Percentiles rank a stretch among this genome's conserved stretches.
Conservation (phyloP, 495 filamentous ascomycete species). For the Cetradonia linearis region DNA sequence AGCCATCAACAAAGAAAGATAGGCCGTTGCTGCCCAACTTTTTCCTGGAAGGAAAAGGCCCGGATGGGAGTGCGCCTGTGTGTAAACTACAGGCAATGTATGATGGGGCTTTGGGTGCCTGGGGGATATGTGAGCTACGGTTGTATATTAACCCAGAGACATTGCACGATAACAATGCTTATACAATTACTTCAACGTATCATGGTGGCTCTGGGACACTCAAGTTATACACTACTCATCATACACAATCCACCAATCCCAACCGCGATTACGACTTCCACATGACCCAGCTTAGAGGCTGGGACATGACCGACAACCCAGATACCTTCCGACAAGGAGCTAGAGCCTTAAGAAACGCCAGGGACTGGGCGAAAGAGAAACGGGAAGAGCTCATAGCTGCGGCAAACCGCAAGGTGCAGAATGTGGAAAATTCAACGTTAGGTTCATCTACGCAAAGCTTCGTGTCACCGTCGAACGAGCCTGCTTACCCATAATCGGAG, state of each 20-base stretch:
- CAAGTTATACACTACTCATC: slow-evolving; percentile 3
- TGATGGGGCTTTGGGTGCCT: slow-evolving; percentile 22
- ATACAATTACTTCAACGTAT: slow-evolving; percentile 15
- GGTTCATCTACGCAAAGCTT: slow-evolving; percentile 6
- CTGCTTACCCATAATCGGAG: slow-evolving; percentile 6
- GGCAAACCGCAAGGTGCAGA: slow-evolving; percentile 4
- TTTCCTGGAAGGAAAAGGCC: slow-evolving; percentile 24
- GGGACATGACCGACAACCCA: slow-evolving; percentile 20
- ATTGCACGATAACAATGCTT: neutral
- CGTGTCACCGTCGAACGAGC: slow-evolving; percentile 1
- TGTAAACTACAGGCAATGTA: slow-evolving; percentile 15
- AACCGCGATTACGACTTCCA: slow-evolving; percentile 19
- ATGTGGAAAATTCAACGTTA: neutral
- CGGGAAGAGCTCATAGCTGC: slow-evolving; percentile 22
- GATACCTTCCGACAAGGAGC: slow-evolving; percentile 26
- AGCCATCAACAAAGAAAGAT: too few relatives aligned
- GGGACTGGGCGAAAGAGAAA: slow-evolving; percentile 25
- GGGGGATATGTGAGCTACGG: slow-evolving; percentile 15
- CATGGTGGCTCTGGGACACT: slow-evolving; percentile 22
- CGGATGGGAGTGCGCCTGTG: slow-evolving; percentile 4
- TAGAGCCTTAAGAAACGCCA: slow-evolving; percentile 24
- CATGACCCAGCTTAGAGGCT: slow-evolving; percentile 23
- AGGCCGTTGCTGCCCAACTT: slow-evolving; percentile 21
- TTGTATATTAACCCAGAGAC: slow-evolving; percentile 7
- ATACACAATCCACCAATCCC: slow-evolving; percentile 6